phyloP scores from a whole-genome alignment of 1,284 basidiomycete genomes.

The Volvariella volvacea region DNA sequence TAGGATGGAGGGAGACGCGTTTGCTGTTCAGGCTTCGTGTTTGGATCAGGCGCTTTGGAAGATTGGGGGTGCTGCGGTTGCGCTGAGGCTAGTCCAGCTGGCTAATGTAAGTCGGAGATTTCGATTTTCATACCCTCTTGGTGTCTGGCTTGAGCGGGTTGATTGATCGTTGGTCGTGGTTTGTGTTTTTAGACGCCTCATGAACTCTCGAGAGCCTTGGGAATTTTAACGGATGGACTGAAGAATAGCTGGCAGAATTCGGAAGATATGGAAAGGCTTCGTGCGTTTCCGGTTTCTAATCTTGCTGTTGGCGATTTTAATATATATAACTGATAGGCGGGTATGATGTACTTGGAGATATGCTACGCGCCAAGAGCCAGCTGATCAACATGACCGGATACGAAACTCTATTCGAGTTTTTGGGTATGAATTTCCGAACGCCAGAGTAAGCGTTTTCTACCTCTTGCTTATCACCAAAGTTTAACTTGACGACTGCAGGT shows the following conservation, averaged over 20 bases:
- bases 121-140: background rate
- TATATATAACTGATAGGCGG: conserved; percentile 47
- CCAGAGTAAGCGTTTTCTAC: conserved; percentile 64
- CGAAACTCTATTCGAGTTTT: conserved; percentile 75
- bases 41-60: conserved; percentile 79
- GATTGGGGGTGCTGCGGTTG: conserved; percentile 76
- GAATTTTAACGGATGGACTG: conserved; percentile 72
- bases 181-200: conserved; percentile 47
- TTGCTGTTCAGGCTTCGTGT: conserved; percentile 51
- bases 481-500: conserved; percentile 31
- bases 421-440: conserved; percentile 78
- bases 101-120: conserved; percentile 59
- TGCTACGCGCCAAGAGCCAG: conserved; percentile 68
- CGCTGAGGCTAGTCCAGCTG: conserved; percentile 74
- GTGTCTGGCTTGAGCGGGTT: conserved; percentile 4
- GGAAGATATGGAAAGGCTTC: conserved; percentile 84
- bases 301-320: conserved; percentile 1
- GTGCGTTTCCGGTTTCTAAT: conserved; percentile 35
- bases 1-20: conserved; percentile 49
- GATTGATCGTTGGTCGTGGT: conserved; percentile 4
- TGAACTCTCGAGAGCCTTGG: conserved; percentile 66
- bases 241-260: conserved; percentile 87
- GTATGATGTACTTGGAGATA: conserved; percentile 79
- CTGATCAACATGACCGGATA: conserved; percentile 74
- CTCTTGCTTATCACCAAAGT: background rate